These are phyloP conservation scores for Colletotrichum echinochloae DNA, from an alignment of 2,329 filamentous ascomycete species.

Conservation along the genomic window DNA sequence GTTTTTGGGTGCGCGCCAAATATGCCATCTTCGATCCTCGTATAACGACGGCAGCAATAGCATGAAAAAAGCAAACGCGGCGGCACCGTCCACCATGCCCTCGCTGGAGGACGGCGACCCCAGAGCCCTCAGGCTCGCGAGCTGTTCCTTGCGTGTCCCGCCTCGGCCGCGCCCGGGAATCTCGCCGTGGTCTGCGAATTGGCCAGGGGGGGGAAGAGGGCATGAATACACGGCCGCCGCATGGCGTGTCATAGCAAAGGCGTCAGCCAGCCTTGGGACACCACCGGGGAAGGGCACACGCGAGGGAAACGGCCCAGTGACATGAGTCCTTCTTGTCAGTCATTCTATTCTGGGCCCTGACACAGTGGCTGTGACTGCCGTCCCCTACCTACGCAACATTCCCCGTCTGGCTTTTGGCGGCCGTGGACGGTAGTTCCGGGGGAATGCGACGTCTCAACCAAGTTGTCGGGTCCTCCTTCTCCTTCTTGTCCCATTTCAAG, in stretches of 20 bases:
- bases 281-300: background rate
- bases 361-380: background rate
- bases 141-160: background rate
- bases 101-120: background rate
- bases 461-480: background rate
- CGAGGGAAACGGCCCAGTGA: slow-evolving; percentile 3
- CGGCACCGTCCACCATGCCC: background rate
- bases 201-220: background rate
- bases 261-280: background rate
- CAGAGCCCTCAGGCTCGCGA: background rate
- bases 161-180: background rate
- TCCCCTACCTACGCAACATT: slow-evolving; percentile 9
- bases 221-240: background rate
- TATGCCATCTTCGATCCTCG: background rate
- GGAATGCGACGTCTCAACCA: slow-evolving; percentile 18
- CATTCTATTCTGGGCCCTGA: background rate
- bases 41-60: background rate
- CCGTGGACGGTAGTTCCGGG: background rate
- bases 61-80: background rate
- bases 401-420: slow-evolving; percentile 10
- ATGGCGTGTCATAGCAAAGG: background rate
- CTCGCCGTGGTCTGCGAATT: background rate
- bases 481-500: background rate
- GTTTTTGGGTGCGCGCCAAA: slow-evolving; percentile 3
- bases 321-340: slow-evolving; percentile 8